phyloP scores from a whole-genome alignment of 2,329 filamentous ascomycete species.

The Cladosporium sphaerospermum region DNA sequence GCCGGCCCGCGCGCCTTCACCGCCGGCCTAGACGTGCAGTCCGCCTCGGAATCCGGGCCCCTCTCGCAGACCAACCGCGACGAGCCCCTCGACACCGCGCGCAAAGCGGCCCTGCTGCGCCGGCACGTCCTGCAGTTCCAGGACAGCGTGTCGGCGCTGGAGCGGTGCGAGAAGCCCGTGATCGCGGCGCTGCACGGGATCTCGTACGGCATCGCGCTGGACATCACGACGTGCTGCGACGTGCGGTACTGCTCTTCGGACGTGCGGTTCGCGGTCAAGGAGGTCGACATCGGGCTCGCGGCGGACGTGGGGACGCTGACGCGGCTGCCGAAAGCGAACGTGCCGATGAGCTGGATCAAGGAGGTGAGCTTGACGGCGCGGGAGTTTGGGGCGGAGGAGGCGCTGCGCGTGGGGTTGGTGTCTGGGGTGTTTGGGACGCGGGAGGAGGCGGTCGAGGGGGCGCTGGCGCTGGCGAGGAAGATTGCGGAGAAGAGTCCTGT shows the following conservation, averaged over 20 bases:
- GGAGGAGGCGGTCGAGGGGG: conserved; percentile 55
- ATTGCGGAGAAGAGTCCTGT: conserved; percentile 81
- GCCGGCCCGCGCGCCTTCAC: conserved; percentile 81
- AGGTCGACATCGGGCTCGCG: conserved; percentile 75
- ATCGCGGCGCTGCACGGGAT: conserved; percentile 76
- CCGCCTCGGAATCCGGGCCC: conserved; percentile 15
- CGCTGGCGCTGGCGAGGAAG: conserved; percentile 55
- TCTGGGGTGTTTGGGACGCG: conserved; percentile 58
- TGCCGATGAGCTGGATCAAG: conserved; percentile 69
- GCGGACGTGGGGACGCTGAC: conserved; percentile 72
- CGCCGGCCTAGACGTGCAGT: conserved; percentile 69
- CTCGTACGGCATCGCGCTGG: conserved; percentile 70
- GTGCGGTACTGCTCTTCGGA: conserved; percentile 56
- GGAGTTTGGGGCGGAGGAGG: conserved; percentile 63
- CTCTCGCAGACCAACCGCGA: background rate
- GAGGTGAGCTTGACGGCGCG: conserved; percentile 69
- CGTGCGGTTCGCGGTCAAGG: conserved; percentile 64
- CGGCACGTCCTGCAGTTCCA: conserved; percentile 76
- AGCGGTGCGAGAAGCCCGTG: conserved; percentile 86
- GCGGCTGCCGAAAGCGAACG: conserved; percentile 66
- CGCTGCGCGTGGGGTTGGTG: conserved; percentile 63
- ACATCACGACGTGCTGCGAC: conserved; percentile 61
- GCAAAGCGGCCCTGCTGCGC: conserved; percentile 43
- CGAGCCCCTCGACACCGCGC: conserved; percentile 18
- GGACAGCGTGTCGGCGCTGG: conserved; percentile 65